Evolutionary conservation across 768 basidiomycete species (phyloP).

Genomic region (Podaxis pistillaris): DNA sequence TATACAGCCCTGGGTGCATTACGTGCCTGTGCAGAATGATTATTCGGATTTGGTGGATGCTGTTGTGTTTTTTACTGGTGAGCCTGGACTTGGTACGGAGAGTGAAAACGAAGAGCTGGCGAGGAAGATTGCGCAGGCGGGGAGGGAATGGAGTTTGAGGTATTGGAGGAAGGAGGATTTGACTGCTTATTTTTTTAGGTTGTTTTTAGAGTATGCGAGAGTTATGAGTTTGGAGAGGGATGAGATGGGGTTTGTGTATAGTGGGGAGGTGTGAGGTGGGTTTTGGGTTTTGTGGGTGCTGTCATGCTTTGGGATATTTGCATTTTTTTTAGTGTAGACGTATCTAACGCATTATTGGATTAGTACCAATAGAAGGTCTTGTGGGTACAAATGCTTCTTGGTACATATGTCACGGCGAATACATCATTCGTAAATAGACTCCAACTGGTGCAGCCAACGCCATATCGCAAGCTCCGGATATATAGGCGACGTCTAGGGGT

Average conservation of each 20-base stretch:
- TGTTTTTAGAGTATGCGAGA: conserved; percentile 17
- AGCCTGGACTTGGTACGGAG: conserved; percentile 20
- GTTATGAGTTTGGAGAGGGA: conserved; percentile 16
- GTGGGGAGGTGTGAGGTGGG: conserved; percentile 1
- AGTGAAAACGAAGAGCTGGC: conserved; percentile 62
- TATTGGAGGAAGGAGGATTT: conserved; percentile 65
- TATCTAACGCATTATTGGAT: no score
- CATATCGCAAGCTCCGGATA: no score
- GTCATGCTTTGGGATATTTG: not conserved
- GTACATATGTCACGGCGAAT: no score
- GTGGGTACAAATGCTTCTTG: no score
- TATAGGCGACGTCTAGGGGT: no score
- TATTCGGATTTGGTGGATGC: conserved; percentile 69
- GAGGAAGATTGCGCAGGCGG: conserved; percentile 49
- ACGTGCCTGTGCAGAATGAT: conserved; percentile 66
- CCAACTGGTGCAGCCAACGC: no score
- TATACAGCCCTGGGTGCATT: conserved; percentile 68
- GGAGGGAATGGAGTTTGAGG: conserved; percentile 52
- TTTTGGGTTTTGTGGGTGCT: not conserved
- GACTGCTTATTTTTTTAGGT: conserved; percentile 59
- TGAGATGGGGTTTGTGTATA: conserved; percentile 7
- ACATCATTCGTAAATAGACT: no score
- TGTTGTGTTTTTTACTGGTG: conserved; percentile 63
- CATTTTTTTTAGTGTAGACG: no score
- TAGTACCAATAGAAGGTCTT: no score